These are phyloP conservation scores for Trichoderma gamsii DNA, from an alignment of 495 filamentous ascomycete genomes.

Conservation along the genomic window DNA sequence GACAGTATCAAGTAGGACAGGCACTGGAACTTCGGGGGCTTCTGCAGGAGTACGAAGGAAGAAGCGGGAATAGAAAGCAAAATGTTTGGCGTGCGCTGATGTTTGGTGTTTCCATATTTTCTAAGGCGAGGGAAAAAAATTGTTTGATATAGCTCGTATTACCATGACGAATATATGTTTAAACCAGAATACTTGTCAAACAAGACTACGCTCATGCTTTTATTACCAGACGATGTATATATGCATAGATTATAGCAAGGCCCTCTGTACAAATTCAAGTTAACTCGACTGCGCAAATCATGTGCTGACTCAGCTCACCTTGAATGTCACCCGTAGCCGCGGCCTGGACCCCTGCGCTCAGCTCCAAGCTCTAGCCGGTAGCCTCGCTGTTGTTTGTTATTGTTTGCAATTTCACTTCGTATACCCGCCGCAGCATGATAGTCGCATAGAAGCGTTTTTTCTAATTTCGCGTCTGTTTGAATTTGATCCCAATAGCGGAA, in stretches of 20 bases:
- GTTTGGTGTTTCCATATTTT: not conserved
- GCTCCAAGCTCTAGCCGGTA: not conserved
- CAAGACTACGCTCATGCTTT: not conserved
- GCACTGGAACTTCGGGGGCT: not conserved
- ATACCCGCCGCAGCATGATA: not conserved
- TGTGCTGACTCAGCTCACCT: too few species aligned
- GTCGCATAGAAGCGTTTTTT: not conserved
- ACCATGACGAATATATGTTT: conserved; percentile 1
- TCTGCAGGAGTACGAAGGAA: conserved; percentile 7
- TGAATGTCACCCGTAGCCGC: too few species aligned
- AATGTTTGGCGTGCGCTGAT: not conserved
- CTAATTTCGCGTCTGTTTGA: not conserved
- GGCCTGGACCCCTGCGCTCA: not conserved
- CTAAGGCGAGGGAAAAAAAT: not conserved
- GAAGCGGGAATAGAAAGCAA: not conserved
- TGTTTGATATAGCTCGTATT: conserved; percentile 6
- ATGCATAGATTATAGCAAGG: too few species aligned
- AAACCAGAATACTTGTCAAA: not conserved
- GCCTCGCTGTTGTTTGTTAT: not conserved
- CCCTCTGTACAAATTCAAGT: too few species aligned
- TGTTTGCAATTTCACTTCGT: not conserved
- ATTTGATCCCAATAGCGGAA: not conserved
- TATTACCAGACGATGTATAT: too few species aligned
- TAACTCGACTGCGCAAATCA: too few species aligned
- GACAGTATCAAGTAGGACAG: conserved; percentile 5